A percentile compares a stretch with the other conserved stretches of the same genome.
Conservation (phyloP, 495 filamentous ascomycete species). For the Aspergillus indologenus region DNA sequence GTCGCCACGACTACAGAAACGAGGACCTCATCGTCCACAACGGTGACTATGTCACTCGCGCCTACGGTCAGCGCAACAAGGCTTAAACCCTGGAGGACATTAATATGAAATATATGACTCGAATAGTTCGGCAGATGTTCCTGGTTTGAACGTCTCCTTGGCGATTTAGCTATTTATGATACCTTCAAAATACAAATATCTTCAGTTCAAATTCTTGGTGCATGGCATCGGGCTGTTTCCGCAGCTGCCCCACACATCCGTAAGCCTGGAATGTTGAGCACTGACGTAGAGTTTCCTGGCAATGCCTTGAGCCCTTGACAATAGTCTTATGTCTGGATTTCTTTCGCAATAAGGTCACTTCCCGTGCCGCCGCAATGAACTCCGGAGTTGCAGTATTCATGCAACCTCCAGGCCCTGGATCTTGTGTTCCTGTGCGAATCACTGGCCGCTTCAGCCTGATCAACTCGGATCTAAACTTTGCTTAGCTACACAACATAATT, state of each 20-base stretch:
- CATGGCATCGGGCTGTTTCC: background rate
- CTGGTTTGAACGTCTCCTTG: slow-evolving; percentile 7
- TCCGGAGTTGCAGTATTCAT: too few relatives aligned
- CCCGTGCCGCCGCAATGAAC: too few relatives aligned
- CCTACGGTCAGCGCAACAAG: slow-evolving; percentile 76
- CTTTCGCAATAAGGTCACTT: too few relatives aligned
- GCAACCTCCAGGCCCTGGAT: too few relatives aligned
- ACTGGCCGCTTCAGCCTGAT: too few relatives aligned
- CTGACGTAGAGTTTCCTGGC: background rate
- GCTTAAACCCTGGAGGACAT: slow-evolving; percentile 7
- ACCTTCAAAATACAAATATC: slow-evolving; percentile 14
- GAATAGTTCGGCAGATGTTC: slow-evolving; percentile 18
- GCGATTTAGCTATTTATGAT: slow-evolving; percentile 15
- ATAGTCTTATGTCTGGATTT: too few relatives aligned
- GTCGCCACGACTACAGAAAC: slow-evolving; percentile 78
- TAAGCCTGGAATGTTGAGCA: background rate
- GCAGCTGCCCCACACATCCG: background rate
- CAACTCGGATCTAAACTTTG: too few relatives aligned
- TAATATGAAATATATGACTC: slow-evolving; percentile 10
- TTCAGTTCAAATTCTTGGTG: background rate
- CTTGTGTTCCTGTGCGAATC: too few relatives aligned
- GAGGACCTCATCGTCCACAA: slow-evolving; percentile 90
- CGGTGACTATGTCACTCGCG: slow-evolving; percentile 94
- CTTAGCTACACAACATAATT: too few relatives aligned
- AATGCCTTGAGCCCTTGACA: background rate